Evolutionary conservation across 176 grass and related monocot species (phyloP), one percentile per base, ranked within the genome.

Genomic region (Juncus inflexus): DNA sequence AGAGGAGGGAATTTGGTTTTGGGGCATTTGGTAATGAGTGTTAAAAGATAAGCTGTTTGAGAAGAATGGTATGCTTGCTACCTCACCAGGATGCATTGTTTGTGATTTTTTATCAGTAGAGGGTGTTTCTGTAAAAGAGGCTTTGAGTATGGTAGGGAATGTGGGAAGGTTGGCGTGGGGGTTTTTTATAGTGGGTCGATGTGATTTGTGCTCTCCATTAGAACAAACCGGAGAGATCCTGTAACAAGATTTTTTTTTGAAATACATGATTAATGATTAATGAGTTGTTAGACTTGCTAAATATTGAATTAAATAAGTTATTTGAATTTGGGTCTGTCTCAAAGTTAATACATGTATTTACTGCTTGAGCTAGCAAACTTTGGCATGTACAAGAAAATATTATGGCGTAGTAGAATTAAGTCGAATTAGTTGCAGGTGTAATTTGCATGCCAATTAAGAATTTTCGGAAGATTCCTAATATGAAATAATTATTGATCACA

Each of bases 51-150:
- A 51, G 71, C 59, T 37, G 83, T 58, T 64, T 43, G 83, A 67
- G 77, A 87, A 67, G 72, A 52, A 87, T 77, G 76, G 78, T 66
- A 96, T 67, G 58, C 84, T 95, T 6, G 81, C 87, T 59, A 95
- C 64, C 49, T 86, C 86, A 50, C 78, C 91, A 74, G 83, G 84
- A 78, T 85, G 35, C 78, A 75, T 81, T 16, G 61, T 77, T 81
- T 62, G 14, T 62, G 35, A 19, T 69, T 77, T 36, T 75, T 77
- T 19, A 43, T 79, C 47, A 49, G 50, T 71, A 59, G 3, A 64
- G 57, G 47, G 37, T 6, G 49, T 45, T 35, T 42, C 42, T 80
- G 84, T 56, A 57, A 61, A 37, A 43, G 69, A 72, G 72, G 79
- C 58, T 79, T 61, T 87, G 61, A 73, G 28, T 86, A 78, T 77